A percentile compares a stretch with the other conserved stretches of the same genome.
Evolutionary conservation across 2,329 filamentous ascomycete species (phyloP).

Genomic region (Sclerotinia trifoliorum): DNA sequence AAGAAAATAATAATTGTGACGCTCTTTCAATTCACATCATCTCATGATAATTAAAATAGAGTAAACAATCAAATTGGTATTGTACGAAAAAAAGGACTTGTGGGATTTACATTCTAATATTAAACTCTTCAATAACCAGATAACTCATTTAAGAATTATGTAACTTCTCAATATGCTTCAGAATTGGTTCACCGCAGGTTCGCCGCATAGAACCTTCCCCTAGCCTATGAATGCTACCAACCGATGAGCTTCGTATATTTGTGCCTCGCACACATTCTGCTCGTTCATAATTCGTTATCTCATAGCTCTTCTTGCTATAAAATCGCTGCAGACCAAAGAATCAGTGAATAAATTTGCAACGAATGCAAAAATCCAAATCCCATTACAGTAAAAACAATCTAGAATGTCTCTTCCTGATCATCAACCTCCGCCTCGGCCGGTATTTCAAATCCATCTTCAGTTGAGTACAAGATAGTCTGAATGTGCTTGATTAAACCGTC

Average conservation of each 20-base stretch:
- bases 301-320: slow-evolving; percentile 28
- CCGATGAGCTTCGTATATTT: slow-evolving; percentile 20
- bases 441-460: slow-evolving; percentile 90
- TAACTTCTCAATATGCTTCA: slow-evolving; percentile 22
- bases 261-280: slow-evolving; percentile 21
- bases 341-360: slow-evolving; percentile 26
- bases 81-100: slow-evolving; percentile 7
- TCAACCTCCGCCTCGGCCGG: slow-evolving; percentile 67
- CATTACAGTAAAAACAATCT: slow-evolving; percentile 31
- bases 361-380: slow-evolving; percentile 25
- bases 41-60: not conserved
- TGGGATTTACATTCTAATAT: slow-evolving; percentile 15
- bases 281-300: slow-evolving; percentile 31
- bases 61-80: slow-evolving; percentile 2
- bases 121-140: slow-evolving; percentile 18
- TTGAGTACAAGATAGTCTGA: slow-evolving; percentile 95
- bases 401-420: slow-evolving; percentile 81
- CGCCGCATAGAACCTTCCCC: not conserved
- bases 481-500: slow-evolving; percentile 92
- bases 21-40: not conserved
- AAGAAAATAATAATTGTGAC: slow-evolving; percentile 12
- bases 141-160: slow-evolving; percentile 17
- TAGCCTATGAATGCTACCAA: slow-evolving; percentile 21
- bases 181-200: slow-evolving; percentile 11
- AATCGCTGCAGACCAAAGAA: slow-evolving; percentile 33